phyloP scores from a whole-genome alignment of 352 stramenopile species.

The Pythium plurisporium region DNA sequence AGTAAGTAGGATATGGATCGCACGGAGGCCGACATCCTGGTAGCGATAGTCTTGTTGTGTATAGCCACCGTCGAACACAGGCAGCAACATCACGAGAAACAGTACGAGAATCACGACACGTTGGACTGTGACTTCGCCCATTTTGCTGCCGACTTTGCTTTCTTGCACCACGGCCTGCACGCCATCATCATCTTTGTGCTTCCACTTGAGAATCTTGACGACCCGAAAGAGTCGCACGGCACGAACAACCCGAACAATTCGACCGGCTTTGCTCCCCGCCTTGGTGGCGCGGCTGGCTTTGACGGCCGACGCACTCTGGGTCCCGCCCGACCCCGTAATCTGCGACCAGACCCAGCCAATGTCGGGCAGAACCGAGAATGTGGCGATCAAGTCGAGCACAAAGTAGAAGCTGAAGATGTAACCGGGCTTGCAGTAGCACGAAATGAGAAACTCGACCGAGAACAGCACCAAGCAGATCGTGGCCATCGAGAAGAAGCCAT shows the following conservation, averaged over 20 bases:
- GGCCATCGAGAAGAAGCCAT: conserved; percentile 80
- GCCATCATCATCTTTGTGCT: conserved; percentile 57
- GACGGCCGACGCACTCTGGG: conserved; percentile 42
- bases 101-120: conserved; percentile 87
- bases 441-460: conserved; percentile 82
- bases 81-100: conserved; percentile 87
- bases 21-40: conserved; percentile 79
- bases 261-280: conserved; percentile 72
- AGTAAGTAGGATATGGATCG: conserved; percentile 64
- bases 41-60: conserved; percentile 73
- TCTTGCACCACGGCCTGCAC: conserved; percentile 45
- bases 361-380: conserved; percentile 78
- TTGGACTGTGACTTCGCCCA: conserved; percentile 85
- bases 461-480: conserved; percentile 88
- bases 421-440: conserved; percentile 62
- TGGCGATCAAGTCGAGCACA: conserved; percentile 78
- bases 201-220: conserved; percentile 85
- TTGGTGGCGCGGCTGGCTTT: conserved; percentile 69
- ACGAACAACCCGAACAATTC: conserved; percentile 82
- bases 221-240: conserved; percentile 80
- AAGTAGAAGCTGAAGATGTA: conserved; percentile 93
- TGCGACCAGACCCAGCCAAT: conserved; percentile 77
- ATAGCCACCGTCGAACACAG: conserved; percentile 81
- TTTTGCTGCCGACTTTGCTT: conserved; percentile 85
- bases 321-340: conserved; percentile 56